These are phyloP conservation scores for Yamadazyma atlantica DNA, from an alignment of 1,139 yeast genomes.

Conservation along the genomic window DNA sequence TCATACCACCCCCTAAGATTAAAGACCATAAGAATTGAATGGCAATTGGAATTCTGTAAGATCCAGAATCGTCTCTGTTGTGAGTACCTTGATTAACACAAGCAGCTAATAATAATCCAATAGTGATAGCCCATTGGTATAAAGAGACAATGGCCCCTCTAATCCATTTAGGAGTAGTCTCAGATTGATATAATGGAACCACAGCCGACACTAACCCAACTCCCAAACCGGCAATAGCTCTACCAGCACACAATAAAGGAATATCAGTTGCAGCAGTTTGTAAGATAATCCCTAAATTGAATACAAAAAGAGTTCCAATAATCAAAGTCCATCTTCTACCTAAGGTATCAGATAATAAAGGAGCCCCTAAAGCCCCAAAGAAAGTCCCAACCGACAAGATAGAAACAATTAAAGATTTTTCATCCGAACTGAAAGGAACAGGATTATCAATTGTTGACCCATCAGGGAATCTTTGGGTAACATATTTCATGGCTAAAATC, in stretches of 20 bases:
- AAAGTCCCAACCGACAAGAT: slow-evolving; percentile 75
- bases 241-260: slow-evolving; percentile 45
- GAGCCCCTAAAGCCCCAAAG: slow-evolving; percentile 61
- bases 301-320: slow-evolving; percentile 50
- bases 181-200: slow-evolving; percentile 66
- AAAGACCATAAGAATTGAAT: slow-evolving; percentile 43
- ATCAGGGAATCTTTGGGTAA: slow-evolving; percentile 47
- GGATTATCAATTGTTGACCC: slow-evolving; percentile 6
- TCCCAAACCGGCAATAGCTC: slow-evolving; percentile 66
- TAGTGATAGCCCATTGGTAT: slow-evolving; percentile 65
- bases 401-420: slow-evolving; percentile 64
- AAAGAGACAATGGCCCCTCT: slow-evolving; percentile 69
- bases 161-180: slow-evolving; percentile 64
- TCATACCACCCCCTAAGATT: slow-evolving; percentile 54
- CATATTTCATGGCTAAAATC: slow-evolving; percentile 69
- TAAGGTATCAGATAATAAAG: slow-evolving; percentile 52
- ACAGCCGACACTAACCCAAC: slow-evolving; percentile 65
- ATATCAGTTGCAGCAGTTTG: slow-evolving; percentile 56
- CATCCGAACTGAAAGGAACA: slow-evolving; percentile 43
- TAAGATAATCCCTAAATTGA: slow-evolving; percentile 59
- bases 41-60: slow-evolving; percentile 69
- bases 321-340: slow-evolving; percentile 58
- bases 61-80: slow-evolving; percentile 47
- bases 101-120: slow-evolving; percentile 63
- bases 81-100: slow-evolving; percentile 62